Evolutionary conservation across 1,284 basidiomycete genomes (phyloP).

Genomic region (Lentinula novae-zelandiae): DNA sequence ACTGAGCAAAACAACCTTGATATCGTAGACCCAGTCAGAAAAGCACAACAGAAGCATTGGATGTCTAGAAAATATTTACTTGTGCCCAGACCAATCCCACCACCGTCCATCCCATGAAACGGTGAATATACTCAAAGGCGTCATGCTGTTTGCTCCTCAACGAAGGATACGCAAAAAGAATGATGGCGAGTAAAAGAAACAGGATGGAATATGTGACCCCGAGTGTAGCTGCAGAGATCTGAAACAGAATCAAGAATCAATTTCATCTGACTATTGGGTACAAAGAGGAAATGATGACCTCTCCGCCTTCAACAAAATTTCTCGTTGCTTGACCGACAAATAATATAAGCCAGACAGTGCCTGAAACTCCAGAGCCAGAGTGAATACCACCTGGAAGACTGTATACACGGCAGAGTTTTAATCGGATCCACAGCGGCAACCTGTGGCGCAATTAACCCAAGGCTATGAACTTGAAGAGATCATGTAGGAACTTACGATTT

Average conservation of each 20-base stretch:
- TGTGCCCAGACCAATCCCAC: constrained; percentile 40
- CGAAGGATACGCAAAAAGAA: constrained; percentile 34
- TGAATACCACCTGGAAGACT: constrained; percentile 38
- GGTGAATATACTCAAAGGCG: constrained; percentile 36
- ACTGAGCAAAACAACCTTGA: constrained; percentile 32
- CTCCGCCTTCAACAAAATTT: constrained; percentile 29
- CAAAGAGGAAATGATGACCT: constrained; percentile 20
- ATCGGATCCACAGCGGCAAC: constrained; percentile 36
- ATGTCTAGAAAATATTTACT: constrained; percentile 18
- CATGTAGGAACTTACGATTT: constrained; percentile 24
- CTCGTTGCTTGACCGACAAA: constrained; percentile 37
- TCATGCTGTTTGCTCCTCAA: constrained; percentile 33
- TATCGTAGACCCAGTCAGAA: neutral
- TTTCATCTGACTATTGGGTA: neutral
- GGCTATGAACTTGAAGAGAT: constrained; percentile 2
- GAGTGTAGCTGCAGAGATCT: constrained; percentile 33
- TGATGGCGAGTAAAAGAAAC: constrained; percentile 32
- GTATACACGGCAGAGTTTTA: constrained; percentile 36
- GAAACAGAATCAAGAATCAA: neutral
- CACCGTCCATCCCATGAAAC: constrained; percentile 41
- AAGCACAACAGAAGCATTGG: neutral
- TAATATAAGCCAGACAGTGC: constrained; percentile 36
- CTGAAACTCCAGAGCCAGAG: constrained; percentile 39
- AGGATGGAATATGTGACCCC: constrained; percentile 39
- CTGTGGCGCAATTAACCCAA: constrained; percentile 13